Evolutionary conservation across 805 yeast genomes (phyloP).

Genomic region (Saturnispora halmiae): DNA sequence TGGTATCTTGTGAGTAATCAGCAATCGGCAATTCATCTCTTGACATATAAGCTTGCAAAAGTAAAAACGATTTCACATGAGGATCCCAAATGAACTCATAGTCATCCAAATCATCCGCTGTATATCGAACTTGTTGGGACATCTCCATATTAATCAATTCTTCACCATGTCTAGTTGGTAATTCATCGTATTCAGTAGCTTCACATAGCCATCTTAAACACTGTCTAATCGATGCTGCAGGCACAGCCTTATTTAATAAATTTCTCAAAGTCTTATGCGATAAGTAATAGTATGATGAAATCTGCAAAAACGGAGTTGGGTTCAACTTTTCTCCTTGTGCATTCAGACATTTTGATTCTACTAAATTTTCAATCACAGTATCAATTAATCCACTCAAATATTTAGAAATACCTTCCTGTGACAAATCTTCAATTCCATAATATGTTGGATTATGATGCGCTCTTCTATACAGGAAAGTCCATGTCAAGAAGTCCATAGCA

Average conservation of each 20-base stretch:
- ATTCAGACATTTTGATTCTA: slow-evolving; percentile 62
- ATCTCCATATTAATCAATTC: slow-evolving; percentile 78
- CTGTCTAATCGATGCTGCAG: slow-evolving; percentile 43
- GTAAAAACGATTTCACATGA: slow-evolving; percentile 66
- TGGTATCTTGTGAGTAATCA: slow-evolving; percentile 89
- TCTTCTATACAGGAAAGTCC: slow-evolving; percentile 68
- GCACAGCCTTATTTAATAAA: slow-evolving; percentile 44
- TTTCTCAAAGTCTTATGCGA: slow-evolving; percentile 82
- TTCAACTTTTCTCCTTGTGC: slow-evolving; percentile 39
- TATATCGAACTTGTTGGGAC: slow-evolving; percentile 63
- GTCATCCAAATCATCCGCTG: slow-evolving; percentile 46
- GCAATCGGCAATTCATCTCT: slow-evolving; percentile 81
- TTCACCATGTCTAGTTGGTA: slow-evolving; percentile 89
- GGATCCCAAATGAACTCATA: slow-evolving; percentile 75
- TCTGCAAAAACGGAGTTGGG: slow-evolving; percentile 75
- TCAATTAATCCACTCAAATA: slow-evolving; percentile 62
- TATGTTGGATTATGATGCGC: slow-evolving; percentile 72
- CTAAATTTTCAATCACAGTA: slow-evolving; percentile 52
- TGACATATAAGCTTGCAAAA: slow-evolving; percentile 64
- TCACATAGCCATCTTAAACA: slow-evolving; percentile 54
- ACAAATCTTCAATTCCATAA: slow-evolving; percentile 59
- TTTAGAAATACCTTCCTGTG: slow-evolving; percentile 46
- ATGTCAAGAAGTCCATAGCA: slow-evolving; percentile 65
- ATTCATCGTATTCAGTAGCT: slow-evolving; percentile 71
- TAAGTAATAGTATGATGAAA: slow-evolving; percentile 85